Conservation (phyloP, 371 early-diverging fungal genomes). For the Mortierella sp. region DNA sequence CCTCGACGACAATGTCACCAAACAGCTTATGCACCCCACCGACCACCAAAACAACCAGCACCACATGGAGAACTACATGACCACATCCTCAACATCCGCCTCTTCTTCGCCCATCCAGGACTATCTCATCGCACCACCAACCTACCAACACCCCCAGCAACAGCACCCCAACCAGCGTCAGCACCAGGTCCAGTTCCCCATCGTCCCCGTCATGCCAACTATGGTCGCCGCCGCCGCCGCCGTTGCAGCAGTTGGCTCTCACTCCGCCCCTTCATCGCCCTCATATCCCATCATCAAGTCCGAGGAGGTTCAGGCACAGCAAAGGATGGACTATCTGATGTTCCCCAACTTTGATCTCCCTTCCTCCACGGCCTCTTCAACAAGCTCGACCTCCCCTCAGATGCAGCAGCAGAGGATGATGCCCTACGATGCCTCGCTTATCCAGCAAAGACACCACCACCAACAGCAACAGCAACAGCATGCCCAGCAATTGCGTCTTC, state of each 20-base stretch:
- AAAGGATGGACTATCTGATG: conserved; percentile 29
- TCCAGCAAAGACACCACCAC: conserved; percentile 43
- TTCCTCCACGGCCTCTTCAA: conserved; percentile 9
- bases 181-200: conserved; percentile 42
- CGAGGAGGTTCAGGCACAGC: conserved; percentile 33
- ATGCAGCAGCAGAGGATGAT: conserved; percentile 33
- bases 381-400: conserved; percentile 25
- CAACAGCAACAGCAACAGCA: conserved; percentile 46
- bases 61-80: conserved; percentile 41
- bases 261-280: conserved; percentile 48
- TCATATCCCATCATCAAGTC: conserved; percentile 47
- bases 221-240: conserved; percentile 6
- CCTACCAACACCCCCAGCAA: conserved; percentile 25
- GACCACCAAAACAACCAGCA: conserved; percentile 7
- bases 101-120: conserved; percentile 47
- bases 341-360: conserved; percentile 37
- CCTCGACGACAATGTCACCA: conserved; percentile 44
- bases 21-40: conserved; percentile 27
- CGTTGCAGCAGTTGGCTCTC: conserved; percentile 12
- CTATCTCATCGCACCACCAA: conserved; percentile 31
- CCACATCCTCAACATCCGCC: conserved; percentile 18
- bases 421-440: conserved; percentile 20
- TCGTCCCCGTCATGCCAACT: conserved; percentile 13
- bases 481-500: conserved; percentile 37
- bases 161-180: conserved; percentile 49